Evolutionary conservation across 805 yeast genomes (phyloP).

Genomic region (Wickerhamomyces bovis): DNA sequence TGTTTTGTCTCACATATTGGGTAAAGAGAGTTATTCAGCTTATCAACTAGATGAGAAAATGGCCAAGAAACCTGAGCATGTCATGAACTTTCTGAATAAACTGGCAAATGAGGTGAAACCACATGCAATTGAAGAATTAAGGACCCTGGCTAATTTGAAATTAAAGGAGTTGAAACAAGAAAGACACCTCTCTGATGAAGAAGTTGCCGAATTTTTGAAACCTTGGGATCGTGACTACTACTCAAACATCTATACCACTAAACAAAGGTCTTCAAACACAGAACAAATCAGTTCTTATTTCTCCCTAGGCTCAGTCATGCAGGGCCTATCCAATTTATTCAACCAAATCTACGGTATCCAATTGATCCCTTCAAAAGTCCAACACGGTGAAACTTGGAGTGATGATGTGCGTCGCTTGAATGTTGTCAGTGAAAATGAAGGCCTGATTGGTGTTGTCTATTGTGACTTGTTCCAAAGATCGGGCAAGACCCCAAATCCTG

Average conservation of each 20-base stretch:
- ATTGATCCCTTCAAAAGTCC: conserved; percentile 58
- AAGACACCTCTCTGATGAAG: conserved; percentile 27
- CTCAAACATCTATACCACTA: conserved; percentile 28
- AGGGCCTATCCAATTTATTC: conserved; percentile 73
- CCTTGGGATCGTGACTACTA: conserved; percentile 93
- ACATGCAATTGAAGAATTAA: conserved; percentile 56
- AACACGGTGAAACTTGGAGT: conserved; percentile 82
- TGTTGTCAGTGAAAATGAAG: conserved; percentile 60
- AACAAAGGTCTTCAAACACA: conserved; percentile 28
- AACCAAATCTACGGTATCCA: conserved; percentile 68
- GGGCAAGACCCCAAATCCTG: conserved; percentile 77
- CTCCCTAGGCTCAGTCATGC: conserved; percentile 79
- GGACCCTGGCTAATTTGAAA: conserved; percentile 36
- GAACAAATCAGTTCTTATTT: conserved; percentile 63
- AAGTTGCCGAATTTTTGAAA: conserved; percentile 42
- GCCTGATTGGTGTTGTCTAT: conserved; percentile 74
- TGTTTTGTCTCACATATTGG: conserved; percentile 65
- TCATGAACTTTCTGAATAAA: conserved; percentile 57
- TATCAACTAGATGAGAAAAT: conserved; percentile 85
- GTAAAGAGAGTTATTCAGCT: conserved; percentile 62
- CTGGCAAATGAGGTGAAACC: conserved; percentile 46
- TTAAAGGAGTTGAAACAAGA: conserved; percentile 22
- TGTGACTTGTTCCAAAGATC: conserved; percentile 79
- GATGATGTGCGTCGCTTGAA: conserved; percentile 76
- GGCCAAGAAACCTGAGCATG: conserved; percentile 80